Conservation (phyloP, 768 basidiomycete species). For the Sarcodon aspratus region DNA sequence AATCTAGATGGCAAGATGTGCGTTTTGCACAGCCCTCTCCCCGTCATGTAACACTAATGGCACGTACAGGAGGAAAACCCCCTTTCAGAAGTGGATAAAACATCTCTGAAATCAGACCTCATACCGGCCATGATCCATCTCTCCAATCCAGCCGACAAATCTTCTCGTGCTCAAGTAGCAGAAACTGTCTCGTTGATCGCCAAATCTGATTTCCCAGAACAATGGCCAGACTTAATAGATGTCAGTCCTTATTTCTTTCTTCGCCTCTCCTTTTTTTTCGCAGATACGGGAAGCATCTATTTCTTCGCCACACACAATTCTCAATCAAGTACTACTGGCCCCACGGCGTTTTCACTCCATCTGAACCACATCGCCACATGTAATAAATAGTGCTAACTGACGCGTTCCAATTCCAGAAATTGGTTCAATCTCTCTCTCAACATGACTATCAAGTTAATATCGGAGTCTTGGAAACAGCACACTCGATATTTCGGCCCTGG, state of each 20-base stretch:
- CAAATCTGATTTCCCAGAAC: constrained; percentile 79
- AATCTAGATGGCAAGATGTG: constrained; percentile 84
- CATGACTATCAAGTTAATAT: constrained; percentile 80
- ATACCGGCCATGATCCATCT: constrained; percentile 89
- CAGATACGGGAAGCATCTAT: too few species aligned
- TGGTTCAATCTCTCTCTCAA: constrained; percentile 70
- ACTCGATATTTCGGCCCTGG: constrained; percentile 94
- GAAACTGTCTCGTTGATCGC: constrained; percentile 91
- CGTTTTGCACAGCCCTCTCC: constrained; percentile 11
- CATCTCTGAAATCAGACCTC: constrained; percentile 58
- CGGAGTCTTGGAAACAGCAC: constrained; percentile 87
- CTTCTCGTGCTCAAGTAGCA: constrained; percentile 75
- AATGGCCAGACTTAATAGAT: constrained; percentile 85
- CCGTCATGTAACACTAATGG: constrained; percentile 1
- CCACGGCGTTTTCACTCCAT: not conserved
- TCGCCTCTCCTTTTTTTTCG: not conserved
- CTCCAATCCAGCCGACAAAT: constrained; percentile 60
- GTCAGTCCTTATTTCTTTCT: constrained; percentile 35
- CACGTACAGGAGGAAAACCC: constrained; percentile 56
- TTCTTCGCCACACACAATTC: too few species aligned
- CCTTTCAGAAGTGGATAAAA: constrained; percentile 61
- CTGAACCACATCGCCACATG: too few species aligned
- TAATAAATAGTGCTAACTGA: too few species aligned
- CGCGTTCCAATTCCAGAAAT: constrained; percentile 46
- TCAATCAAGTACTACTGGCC: too few species aligned